phyloP scores from a whole-genome alignment of 805 yeast species.

The Teunomyces cretensis region DNA sequence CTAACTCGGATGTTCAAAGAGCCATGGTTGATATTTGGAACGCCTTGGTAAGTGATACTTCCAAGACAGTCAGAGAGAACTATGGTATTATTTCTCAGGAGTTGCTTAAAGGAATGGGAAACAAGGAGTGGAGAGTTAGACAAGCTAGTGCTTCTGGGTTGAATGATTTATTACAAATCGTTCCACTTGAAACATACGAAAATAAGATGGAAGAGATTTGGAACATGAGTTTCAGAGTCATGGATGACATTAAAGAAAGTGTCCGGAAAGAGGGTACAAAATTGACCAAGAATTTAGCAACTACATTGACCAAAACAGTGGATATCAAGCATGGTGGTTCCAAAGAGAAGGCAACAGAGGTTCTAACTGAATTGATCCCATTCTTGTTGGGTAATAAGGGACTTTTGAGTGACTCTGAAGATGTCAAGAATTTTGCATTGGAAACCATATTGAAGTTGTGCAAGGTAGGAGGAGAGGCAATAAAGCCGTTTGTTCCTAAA shows the following conservation, averaged over 20 bases:
- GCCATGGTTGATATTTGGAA: slow-evolving; percentile 92
- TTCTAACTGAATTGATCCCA: slow-evolving; percentile 65
- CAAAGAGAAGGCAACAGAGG: slow-evolving; percentile 40
- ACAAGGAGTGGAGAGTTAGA: slow-evolving; percentile 89
- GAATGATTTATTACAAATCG: slow-evolving; percentile 65
- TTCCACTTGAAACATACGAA: slow-evolving; percentile 53
- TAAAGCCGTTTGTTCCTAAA: slow-evolving; percentile 66
- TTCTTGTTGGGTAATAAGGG: slow-evolving; percentile 80
- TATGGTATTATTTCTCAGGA: slow-evolving; percentile 63
- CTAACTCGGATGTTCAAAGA: slow-evolving; percentile 66
- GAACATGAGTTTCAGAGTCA: slow-evolving; percentile 81
- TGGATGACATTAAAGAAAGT: slow-evolving; percentile 94
- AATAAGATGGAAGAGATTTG: slow-evolving; percentile 64
- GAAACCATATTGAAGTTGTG: slow-evolving; percentile 72
- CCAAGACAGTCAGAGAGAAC: slow-evolving; percentile 52
- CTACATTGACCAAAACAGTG: slow-evolving; percentile 57
- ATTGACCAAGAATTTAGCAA: slow-evolving; percentile 65
- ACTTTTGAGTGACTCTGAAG: slow-evolving; percentile 80
- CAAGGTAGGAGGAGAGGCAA: slow-evolving; percentile 57
- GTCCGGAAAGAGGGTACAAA: slow-evolving; percentile 79
- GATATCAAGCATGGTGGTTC: slow-evolving; percentile 44
- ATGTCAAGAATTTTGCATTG: slow-evolving; percentile 72
- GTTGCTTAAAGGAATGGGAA: slow-evolving; percentile 65
- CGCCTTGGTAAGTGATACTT: slow-evolving; percentile 59
- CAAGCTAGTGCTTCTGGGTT: slow-evolving; percentile 81